Evolutionary conservation across 257 asterid species (phyloP), one percentile per base, ranked within the genome.

Genomic region (Osmanthus fragrans): DNA sequence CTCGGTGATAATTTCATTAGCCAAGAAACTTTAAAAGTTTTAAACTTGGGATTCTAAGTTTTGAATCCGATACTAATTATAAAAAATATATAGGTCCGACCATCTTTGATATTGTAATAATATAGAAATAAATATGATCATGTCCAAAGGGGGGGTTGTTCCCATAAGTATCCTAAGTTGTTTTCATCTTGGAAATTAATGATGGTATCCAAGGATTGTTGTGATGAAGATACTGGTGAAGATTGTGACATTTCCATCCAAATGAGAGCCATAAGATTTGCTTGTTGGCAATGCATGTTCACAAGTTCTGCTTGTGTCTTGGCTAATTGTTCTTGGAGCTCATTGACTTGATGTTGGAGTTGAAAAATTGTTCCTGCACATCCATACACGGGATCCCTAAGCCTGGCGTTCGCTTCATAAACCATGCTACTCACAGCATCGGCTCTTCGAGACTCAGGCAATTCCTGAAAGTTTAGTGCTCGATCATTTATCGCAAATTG

Each of bases 341-440:
- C 90, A 74, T 56, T 80, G 5, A 86, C 88, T 80, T 86, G 90
- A 63, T 84, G 84, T 49, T 86, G 90, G 10, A 86, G 85, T 25
- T 84, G 88, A 45, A 85, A 82, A 34, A 86, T 82, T 21, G 90
- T 80, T 2, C 90, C 90, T 1, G 90, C 88, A 63, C 90, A 77
- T 16, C 90, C 90, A 60, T 86, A 86, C 5, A 86, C 86, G 0
- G 90, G 90, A 65, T 86, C 90, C n/a, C 90, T 80, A 12, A 86
- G 76, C 78, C 90, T 75, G 0, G 90, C 90, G 29, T 84, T 84
- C 0, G 90, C 90, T 64, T 86, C 90, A 42, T 86, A 86, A 15
- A 86, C 90, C 85, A 86, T 79, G 85, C 90, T 84, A 78, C 86
- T 86, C 42, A 86, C 90, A 6, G 90, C 90, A 74, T 86, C 90